Evolutionary conservation across 2,329 filamentous ascomycete genomes (phyloP).

Genomic region (Didymella pinodella): DNA sequence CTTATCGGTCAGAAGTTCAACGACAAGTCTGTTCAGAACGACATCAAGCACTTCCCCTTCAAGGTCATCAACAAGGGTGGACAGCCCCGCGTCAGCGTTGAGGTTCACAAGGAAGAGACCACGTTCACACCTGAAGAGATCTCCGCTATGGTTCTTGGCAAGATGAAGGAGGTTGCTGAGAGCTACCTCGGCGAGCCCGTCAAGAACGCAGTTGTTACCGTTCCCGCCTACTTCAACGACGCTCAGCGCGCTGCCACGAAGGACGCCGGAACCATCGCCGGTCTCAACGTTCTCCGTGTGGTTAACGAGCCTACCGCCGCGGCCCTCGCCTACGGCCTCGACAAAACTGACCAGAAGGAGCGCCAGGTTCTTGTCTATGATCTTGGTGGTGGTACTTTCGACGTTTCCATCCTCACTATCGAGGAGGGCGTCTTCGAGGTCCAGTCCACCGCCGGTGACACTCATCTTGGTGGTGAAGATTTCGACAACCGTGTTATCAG

Average conservation of each 20-base stretch:
- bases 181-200: slow-evolving; percentile 82
- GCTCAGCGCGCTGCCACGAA: slow-evolving; percentile 97
- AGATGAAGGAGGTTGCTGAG: slow-evolving; percentile 85
- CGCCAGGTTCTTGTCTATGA: slow-evolving; percentile 54
- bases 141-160: slow-evolving; percentile 72
- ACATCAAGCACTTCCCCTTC: slow-evolving; percentile 99
- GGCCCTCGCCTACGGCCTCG: slow-evolving; percentile 89
- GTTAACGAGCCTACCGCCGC: slow-evolving; percentile 97
- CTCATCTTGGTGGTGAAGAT: slow-evolving; percentile 97
- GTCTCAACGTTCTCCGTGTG: slow-evolving; percentile 93
- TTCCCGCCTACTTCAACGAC: slow-evolving; percentile 98
- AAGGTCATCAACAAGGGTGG: slow-evolving; percentile 87
- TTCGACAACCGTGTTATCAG: slow-evolving; percentile 98
- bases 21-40: slow-evolving; percentile 78
- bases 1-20: slow-evolving; percentile 61
- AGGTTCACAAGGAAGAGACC: slow-evolving; percentile 71
- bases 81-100: slow-evolving; percentile 84
- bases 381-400: slow-evolving; percentile 55
- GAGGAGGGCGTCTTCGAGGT: slow-evolving; percentile 95
- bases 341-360: slow-evolving; percentile 52
- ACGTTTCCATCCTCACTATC: slow-evolving; percentile 76
- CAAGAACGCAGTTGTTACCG: slow-evolving; percentile 88
- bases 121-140: slow-evolving; percentile 82
- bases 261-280: slow-evolving; percentile 90
- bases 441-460: slow-evolving; percentile 93